Conservation (phyloP, 2,329 filamentous ascomycete genomes). For the Neonectria coccinea region DNA sequence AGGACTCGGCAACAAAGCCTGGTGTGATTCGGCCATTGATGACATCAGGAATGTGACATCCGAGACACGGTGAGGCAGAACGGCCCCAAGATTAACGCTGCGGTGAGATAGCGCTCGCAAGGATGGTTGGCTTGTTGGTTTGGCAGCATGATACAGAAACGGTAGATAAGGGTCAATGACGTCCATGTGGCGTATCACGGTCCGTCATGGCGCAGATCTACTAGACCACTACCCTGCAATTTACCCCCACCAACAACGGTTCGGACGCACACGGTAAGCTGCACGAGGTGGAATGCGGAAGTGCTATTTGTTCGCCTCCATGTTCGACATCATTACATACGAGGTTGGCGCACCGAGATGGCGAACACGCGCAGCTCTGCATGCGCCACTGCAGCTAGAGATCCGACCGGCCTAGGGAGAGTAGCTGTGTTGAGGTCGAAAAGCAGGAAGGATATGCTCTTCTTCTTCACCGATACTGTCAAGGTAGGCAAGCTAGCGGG, state of each 20-base stretch:
- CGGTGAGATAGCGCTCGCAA: neutral
- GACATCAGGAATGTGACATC: neutral
- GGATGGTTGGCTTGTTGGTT: neutral
- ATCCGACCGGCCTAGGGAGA: neutral
- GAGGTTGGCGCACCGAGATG: neutral
- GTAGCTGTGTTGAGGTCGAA: neutral
- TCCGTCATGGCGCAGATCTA: neutral
- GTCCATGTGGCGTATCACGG: neutral
- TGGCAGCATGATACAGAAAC: neutral
- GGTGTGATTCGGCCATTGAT: neutral
- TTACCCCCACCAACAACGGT: neutral
- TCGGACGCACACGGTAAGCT: neutral
- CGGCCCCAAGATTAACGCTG: neutral
- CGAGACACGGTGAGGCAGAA: neutral
- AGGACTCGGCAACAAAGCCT: neutral
- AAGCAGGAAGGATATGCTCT: too few species aligned
- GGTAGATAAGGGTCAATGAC: neutral
- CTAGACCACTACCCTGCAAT: neutral
- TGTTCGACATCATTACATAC: too few species aligned
- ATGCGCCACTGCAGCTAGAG: neutral
- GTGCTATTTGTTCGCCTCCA: neutral
- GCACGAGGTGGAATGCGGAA: neutral
- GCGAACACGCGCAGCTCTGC: neutral
- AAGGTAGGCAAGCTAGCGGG: neutral
- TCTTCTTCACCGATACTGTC: too few species aligned